These are phyloP conservation scores for Balansia obtecta DNA, from an alignment of 2,329 filamentous ascomycete genomes.

Conservation along the genomic window DNA sequence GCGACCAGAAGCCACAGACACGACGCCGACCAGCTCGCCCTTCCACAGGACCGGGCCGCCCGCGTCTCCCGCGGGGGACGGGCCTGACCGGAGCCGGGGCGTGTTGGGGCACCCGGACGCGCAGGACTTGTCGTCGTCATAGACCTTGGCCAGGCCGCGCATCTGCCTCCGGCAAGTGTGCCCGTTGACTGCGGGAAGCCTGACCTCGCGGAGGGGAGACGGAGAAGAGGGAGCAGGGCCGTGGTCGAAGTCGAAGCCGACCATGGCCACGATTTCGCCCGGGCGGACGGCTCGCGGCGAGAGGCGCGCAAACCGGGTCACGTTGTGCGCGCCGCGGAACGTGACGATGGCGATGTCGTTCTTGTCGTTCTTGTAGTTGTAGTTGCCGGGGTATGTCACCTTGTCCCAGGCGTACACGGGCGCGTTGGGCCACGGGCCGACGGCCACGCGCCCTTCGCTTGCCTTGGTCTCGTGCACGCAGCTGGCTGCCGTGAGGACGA, in stretches of 20 bases:
- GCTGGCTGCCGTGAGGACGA: conserved; percentile 3
- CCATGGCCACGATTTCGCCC: background rate
- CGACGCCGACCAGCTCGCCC: background rate
- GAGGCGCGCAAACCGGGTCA: background rate
- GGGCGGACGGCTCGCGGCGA: background rate
- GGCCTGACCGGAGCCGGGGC: background rate
- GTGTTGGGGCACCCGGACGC: background rate
- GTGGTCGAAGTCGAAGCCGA: background rate
- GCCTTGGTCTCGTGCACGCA: background rate
- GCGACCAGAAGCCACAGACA: background rate
- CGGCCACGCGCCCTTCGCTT: background rate
- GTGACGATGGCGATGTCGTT: conserved; percentile 2
- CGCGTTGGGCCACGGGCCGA: background rate
- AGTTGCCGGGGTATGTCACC: background rate
- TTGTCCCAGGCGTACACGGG: background rate
- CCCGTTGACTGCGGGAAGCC: background rate
- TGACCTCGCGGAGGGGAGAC: too few species aligned
- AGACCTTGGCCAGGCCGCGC: background rate
- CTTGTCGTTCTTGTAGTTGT: background rate
- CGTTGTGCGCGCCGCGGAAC: background rate
- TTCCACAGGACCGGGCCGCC: conserved; percentile 2
- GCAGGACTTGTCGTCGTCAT: conserved; percentile 2
- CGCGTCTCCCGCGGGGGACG: background rate
- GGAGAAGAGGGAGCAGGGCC: too few species aligned
- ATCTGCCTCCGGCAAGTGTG: background rate